These are phyloP conservation scores for Allodekkera sacchari DNA, from an alignment of 805 yeast species.

Conservation along the genomic window DNA sequence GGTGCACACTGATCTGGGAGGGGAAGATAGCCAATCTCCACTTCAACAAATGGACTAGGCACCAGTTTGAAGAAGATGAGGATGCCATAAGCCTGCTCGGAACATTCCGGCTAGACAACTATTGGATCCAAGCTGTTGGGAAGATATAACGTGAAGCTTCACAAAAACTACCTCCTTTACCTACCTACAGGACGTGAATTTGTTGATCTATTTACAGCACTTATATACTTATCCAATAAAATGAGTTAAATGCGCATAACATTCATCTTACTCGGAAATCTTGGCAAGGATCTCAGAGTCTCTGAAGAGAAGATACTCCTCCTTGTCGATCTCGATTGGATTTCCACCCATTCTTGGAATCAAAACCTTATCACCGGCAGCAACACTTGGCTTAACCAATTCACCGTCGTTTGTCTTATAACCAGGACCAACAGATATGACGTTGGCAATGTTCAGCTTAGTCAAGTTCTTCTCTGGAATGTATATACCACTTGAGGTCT, in stretches of 20 bases:
- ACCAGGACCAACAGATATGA: constrained; percentile 95
- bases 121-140: constrained; percentile 40
- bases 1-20: constrained; percentile 55
- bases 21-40: constrained; percentile 49
- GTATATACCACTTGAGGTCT: constrained; percentile 88
- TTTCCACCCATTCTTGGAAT: constrained; percentile 95
- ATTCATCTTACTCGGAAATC: constrained; percentile 46
- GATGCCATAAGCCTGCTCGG: constrained; percentile 40
- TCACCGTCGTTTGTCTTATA: constrained; percentile 68
- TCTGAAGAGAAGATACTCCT: constrained; percentile 57
- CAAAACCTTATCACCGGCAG: constrained; percentile 88
- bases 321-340: constrained; percentile 78
- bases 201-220: too few relatives aligned
- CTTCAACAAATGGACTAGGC: constrained; percentile 65
- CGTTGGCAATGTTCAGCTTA: constrained; percentile 87
- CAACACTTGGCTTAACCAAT: constrained; percentile 62
- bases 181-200: too few relatives aligned
- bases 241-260: neutral
- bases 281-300: constrained; percentile 94
- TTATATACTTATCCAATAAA: too few relatives aligned
- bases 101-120: constrained; percentile 48
- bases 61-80: constrained; percentile 41
- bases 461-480: constrained; percentile 95
- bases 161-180: neutral
- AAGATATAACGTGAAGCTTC: neutral